Percentiles rank a stretch among this genome's conserved stretches.
Conservation (phyloP, 306 rosid species). For the Inga oerstediana region DNA sequence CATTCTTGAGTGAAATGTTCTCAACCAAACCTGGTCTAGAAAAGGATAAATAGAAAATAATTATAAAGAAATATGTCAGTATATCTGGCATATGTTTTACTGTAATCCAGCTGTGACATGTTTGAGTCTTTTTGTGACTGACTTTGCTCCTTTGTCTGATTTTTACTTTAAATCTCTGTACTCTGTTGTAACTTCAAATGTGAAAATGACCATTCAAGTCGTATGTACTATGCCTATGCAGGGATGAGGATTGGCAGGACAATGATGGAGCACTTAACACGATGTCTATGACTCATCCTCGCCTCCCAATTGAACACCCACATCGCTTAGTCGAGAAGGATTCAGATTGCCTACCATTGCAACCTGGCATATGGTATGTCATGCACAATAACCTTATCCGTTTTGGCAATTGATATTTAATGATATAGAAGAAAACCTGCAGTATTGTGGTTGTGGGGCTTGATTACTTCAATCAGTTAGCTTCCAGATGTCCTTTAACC, state of each 20-base stretch:
- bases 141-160: not conserved
- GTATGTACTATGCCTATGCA: slow-evolving; percentile 42
- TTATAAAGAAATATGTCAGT: not conserved
- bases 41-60: not conserved
- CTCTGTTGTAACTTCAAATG: not conserved
- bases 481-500: slow-evolving; percentile 19
- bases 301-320: slow-evolving; percentile 84
- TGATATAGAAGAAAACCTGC: slow-evolving; percentile 1
- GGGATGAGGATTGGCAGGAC: slow-evolving; percentile 98
- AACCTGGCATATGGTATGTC: slow-evolving; percentile 77
- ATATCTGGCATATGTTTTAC: not conserved
- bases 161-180: not conserved
- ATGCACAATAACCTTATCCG: not conserved
- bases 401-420: not conserved
- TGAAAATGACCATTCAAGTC: not conserved
- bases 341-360: slow-evolving; percentile 76
- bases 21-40: not conserved
- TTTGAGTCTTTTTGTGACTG: not conserved
- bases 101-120: not conserved
- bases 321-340: slow-evolving; percentile 66
- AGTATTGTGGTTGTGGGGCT: slow-evolving; percentile 17
- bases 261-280: slow-evolving; percentile 98
- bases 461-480: slow-evolving; percentile 16
- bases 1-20: not conserved
- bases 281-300: slow-evolving; percentile 94